Evolutionary conservation across 768 basidiomycete genomes (phyloP).

Genomic region (Asterophora lycoperdoides): DNA sequence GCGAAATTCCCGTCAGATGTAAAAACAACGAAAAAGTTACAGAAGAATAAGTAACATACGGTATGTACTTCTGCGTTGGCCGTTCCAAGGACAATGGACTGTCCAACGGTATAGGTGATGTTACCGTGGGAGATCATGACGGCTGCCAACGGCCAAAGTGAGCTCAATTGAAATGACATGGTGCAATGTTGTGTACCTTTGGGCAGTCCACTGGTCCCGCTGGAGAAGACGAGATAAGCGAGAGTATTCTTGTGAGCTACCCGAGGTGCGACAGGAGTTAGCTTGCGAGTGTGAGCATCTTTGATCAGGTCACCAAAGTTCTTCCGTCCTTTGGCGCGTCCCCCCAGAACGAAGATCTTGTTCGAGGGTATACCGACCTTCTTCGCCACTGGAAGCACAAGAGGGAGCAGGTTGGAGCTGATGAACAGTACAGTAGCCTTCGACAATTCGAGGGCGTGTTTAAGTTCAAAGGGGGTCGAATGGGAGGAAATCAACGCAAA

Average conservation of each 20-base stretch:
- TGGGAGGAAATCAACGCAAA: conserved; percentile 51
- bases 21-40: no score
- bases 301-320: conserved; percentile 42
- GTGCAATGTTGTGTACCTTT: conserved; percentile 15
- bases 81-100: conserved; percentile 30
- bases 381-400: conserved; percentile 36
- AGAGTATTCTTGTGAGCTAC: conserved; percentile 16
- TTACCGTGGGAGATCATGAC: conserved; percentile 77
- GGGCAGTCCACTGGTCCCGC: conserved; percentile 22
- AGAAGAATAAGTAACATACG: conserved; percentile 28
- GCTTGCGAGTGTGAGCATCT: conserved; percentile 21
- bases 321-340: conserved; percentile 32
- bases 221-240: conserved; percentile 22
- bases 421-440: conserved; percentile 52
- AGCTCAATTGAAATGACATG: background rate
- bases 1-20: background rate
- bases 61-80: conserved; percentile 30
- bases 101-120: conserved; percentile 40
- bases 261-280: conserved; percentile 1
- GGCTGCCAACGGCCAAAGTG: conserved; percentile 34
- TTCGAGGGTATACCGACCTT: conserved; percentile 31
- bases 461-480: conserved; percentile 54
- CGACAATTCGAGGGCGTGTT: conserved; percentile 44
- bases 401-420: conserved; percentile 38
- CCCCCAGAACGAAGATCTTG: conserved; percentile 47